A percentile compares a stretch with the other conserved stretches of the same genome.
phyloP scores from a whole-genome alignment of 169 alveolate genomes.

The Eimeria acervulina region DNA sequence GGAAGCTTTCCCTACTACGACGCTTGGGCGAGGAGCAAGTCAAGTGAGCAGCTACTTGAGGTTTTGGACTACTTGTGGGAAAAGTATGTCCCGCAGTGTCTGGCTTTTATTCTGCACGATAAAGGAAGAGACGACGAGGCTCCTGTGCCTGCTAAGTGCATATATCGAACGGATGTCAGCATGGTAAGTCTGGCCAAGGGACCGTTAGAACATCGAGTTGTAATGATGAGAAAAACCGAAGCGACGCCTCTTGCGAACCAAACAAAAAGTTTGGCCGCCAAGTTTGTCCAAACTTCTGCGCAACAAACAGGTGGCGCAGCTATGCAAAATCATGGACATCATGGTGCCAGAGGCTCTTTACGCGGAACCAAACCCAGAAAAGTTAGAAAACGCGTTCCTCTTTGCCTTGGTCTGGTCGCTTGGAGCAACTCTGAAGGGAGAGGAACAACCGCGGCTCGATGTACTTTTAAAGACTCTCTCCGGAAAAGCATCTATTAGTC shows the following conservation, averaged over 20 bases:
- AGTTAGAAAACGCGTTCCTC: constrained; percentile 93
- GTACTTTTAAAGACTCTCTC: constrained; percentile 90
- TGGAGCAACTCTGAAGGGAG: constrained; percentile 93
- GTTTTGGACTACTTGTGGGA: constrained; percentile 90
- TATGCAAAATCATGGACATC: constrained; percentile 91
- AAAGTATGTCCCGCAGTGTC: constrained; percentile 91
- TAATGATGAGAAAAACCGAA: background rate
- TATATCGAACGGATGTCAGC: constrained; percentile 83
- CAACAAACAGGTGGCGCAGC: constrained; percentile 89
- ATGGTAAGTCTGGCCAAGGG: constrained; percentile 34
- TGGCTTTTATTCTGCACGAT: constrained; percentile 92
- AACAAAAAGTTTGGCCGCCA: background rate
- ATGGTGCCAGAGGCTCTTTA: constrained; percentile 88
- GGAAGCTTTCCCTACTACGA: constrained; percentile 96
- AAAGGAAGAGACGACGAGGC: constrained; percentile 86
- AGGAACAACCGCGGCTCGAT: constrained; percentile 93
- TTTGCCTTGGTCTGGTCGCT: constrained; percentile 96
- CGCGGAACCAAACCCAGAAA: constrained; percentile 59
- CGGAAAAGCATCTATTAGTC: constrained; percentile 88
- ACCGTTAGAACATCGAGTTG: background rate
- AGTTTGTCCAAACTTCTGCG: constrained; percentile 86
- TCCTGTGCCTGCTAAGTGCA: constrained; percentile 40
- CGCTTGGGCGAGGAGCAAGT: constrained; percentile 94
- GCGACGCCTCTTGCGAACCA: background rate
- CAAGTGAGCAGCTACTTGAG: constrained; percentile 86